Evolutionary conservation across 176 grass and related monocot genomes (phyloP), one percentile per base, ranked within the genome.

Genomic region (Secale cereale): DNA sequence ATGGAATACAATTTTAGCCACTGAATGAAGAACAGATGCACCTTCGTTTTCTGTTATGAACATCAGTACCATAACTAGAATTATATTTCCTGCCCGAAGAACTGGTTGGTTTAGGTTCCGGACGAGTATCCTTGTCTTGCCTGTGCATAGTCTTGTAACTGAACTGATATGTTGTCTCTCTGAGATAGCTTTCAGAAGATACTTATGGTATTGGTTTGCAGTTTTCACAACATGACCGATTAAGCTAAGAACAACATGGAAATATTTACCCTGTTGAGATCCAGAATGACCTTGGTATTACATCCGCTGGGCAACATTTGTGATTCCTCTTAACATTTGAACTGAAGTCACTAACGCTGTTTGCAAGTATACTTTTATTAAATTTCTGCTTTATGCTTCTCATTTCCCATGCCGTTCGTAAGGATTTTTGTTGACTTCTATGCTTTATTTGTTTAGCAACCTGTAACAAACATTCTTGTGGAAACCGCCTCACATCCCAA

Each of bases 401-500:
- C n/a, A 83, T 78, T 85, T 74, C 9, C 36, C 22, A 20, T 36
- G 30, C 29, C 36, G 45, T 74, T 26, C 9, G 78, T 27, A 79
- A 65, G 37, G 15, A 50, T 35, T 76, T 13, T 9, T 19, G 19
- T 39, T 6, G 9, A 28, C 70, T 68, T 54, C 14, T 81, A 17
- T 64, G 28, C 8, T 56, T 26, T 45, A 35, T 81, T n/a, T 80
- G 3, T 81, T 26, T 9, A 46, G 29, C 31, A 39, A 41, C 20
- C 40, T 54, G 48, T 86, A 78, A 50, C 27, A 36, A 43, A 77
- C 13, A 78, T 54, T 79, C 10, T 65, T 74, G 41, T 41, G 20
- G n/a, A 80, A 78, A 64, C 17, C 45, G 76, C 4, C 80, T 92
- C 41, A 87, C 52, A 22, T 70, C 66, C 60, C 33, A 43, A 67